These are phyloP conservation scores for Miscanthus lutarioriparius DNA, from an alignment of 176 grass and related monocot genomes.

Conservation along the genomic window DNA sequence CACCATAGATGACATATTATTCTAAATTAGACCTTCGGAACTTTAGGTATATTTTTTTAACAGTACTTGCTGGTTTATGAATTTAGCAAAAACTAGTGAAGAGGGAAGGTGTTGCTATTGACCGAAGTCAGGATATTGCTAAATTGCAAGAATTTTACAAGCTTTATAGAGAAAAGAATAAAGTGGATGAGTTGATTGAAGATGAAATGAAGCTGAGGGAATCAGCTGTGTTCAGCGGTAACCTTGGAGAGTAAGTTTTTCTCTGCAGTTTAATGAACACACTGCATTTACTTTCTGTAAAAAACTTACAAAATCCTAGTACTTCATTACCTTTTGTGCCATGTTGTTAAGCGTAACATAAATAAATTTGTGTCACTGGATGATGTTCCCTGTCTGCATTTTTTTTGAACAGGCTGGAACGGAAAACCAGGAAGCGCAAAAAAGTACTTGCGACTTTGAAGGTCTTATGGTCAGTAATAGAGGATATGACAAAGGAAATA, in stretches of 20 bases:
- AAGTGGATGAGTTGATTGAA: constrained; percentile 84
- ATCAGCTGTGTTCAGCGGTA: constrained; percentile 76
- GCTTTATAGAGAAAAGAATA: constrained; percentile 79
- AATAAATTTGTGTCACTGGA: constrained; percentile 18
- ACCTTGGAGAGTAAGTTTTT: constrained; percentile 78
- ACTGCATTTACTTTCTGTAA: neutral
- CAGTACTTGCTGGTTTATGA: neutral
- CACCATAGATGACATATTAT: constrained; percentile 12
- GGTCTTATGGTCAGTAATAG: constrained; percentile 82
- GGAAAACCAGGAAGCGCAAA: constrained; percentile 83
- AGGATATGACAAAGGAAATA: constrained; percentile 78
- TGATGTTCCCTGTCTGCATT: neutral
- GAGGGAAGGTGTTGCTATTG: constrained; percentile 66
- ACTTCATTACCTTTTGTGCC: neutral
- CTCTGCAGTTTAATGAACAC: neutral
- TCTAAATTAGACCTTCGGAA: neutral
- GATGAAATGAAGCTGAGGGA: constrained; percentile 95
- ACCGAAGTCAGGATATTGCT: constrained; percentile 77
- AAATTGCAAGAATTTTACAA: constrained; percentile 96
- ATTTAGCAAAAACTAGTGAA: constrained; percentile 94
- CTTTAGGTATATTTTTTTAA: constrained; percentile 29
- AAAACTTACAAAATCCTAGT: constrained; percentile 1
- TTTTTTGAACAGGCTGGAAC: constrained; percentile 66
- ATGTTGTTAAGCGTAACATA: constrained; percentile 25
- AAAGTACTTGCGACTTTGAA: constrained; percentile 88